Conservation (phyloP, 768 basidiomycete species). For the Myochromella boudieri region DNA sequence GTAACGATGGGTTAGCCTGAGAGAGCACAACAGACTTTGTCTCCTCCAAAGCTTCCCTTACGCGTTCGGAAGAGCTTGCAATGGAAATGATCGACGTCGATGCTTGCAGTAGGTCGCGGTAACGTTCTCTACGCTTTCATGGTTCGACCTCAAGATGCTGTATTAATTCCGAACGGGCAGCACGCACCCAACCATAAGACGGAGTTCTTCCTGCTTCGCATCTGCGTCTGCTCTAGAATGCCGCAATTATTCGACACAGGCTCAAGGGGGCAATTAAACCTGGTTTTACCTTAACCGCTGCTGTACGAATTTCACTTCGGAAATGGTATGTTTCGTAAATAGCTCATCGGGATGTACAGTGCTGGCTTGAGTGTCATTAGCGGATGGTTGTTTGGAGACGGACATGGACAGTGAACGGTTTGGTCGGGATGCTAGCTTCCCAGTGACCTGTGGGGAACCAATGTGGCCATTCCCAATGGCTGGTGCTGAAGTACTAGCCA, state of each 20-base stretch:
- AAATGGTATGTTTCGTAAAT: slow-evolving; percentile 67
- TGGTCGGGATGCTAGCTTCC: slow-evolving; percentile 9
- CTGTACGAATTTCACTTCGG: slow-evolving; percentile 68
- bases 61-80: slow-evolving; percentile 63
- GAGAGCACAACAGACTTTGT: slow-evolving; percentile 52
- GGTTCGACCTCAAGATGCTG: slow-evolving; percentile 29
- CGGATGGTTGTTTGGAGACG: slow-evolving; percentile 17
- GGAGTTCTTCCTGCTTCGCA: slow-evolving; percentile 83
- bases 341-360: slow-evolving; percentile 68
- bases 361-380: slow-evolving; percentile 19
- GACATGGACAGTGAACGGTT: slow-evolving; percentile 16
- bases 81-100: slow-evolving; percentile 84
- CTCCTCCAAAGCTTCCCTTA: slow-evolving; percentile 63
- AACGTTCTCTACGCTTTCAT: slow-evolving; percentile 81
- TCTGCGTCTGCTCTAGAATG: slow-evolving; percentile 70
- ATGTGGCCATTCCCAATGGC: slow-evolving; percentile 23
- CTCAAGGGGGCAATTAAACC: background rate
- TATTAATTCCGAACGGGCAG: slow-evolving; percentile 1
- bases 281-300: slow-evolving; percentile 60
- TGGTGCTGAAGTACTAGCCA: slow-evolving; percentile 18
- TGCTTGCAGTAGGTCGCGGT: slow-evolving; percentile 83
- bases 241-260: slow-evolving; percentile 2
- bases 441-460: slow-evolving; percentile 13
- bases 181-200: slow-evolving; percentile 91
- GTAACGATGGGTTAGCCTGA: slow-evolving; percentile 43